phyloP scores from a whole-genome alignment of 345 rosid species.

The Syzygium oleosum region DNA sequence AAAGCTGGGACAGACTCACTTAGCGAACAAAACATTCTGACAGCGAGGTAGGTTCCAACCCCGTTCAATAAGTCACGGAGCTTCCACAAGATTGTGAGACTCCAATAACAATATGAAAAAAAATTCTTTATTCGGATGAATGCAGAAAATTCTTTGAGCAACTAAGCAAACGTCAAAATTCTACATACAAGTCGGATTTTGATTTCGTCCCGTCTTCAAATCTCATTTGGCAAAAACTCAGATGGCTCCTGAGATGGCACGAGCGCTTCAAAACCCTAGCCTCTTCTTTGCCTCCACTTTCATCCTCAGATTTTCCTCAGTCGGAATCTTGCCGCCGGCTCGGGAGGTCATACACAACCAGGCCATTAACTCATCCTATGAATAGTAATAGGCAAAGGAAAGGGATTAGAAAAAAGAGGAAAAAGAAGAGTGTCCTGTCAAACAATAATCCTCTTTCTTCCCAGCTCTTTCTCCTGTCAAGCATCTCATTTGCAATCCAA shows the following conservation, averaged over 20 bases:
- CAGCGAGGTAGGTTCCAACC: not conserved
- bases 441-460: not conserved
- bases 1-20: not conserved
- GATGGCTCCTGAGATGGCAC: not conserved
- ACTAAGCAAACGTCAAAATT: not conserved
- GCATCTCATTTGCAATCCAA: not conserved
- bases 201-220: not conserved
- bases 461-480: not conserved
- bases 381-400: not conserved
- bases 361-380: conserved; percentile 71
- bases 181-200: not conserved
- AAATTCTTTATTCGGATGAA: not conserved
- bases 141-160: not conserved
- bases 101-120: not conserved
- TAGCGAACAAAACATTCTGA: not conserved
- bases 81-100: not conserved
- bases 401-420: not conserved
- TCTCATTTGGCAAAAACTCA: not conserved
- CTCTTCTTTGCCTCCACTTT: conserved; percentile 49
- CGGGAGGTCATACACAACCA: conserved; percentile 45
- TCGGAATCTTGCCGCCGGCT: conserved; percentile 30
- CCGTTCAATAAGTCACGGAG: not conserved
- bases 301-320: conserved; percentile 42
- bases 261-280: conserved; percentile 27
- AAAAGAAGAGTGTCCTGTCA: not conserved